phyloP scores from a whole-genome alignment of 768 basidiomycete genomes.

The Serendipita sp. region DNA sequence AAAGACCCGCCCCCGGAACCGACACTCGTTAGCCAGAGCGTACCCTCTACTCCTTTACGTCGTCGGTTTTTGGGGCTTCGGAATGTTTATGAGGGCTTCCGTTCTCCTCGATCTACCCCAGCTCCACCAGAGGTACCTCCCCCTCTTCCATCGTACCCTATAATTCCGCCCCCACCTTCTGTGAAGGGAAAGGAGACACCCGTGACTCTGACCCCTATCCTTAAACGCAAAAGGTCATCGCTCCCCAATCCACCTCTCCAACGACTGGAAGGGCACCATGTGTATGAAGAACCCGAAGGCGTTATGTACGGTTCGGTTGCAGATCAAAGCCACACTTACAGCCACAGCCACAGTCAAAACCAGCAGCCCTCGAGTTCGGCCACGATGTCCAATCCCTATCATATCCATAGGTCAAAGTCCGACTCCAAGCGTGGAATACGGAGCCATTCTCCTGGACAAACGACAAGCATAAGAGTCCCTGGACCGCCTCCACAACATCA shows the following conservation, averaged over 20 bases:
- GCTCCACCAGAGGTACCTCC: background rate
- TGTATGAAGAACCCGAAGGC: background rate
- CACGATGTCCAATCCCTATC: background rate
- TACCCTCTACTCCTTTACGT: background rate
- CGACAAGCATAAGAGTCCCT: slow-evolving; percentile 1
- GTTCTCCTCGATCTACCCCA: background rate
- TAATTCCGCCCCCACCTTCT: background rate
- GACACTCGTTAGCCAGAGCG: background rate
- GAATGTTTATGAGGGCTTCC: background rate
- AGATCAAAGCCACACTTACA: background rate
- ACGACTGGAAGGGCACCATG: background rate
- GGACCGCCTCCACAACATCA: slow-evolving; percentile 1
- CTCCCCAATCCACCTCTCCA: slow-evolving; percentile 1
- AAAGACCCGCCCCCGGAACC: background rate
- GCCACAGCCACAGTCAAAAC: background rate
- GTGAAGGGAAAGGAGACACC: background rate
- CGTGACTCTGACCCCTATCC: background rate
- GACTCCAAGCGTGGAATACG: background rate
- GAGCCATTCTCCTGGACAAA: slow-evolving; percentile 1
- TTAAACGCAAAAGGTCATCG: background rate
- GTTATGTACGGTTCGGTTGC: background rate
- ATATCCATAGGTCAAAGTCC: background rate
- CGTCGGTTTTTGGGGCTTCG: background rate
- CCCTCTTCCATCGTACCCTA: background rate
- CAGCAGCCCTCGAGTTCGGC: background rate